Base-by-base conservation (phyloP, 805 yeast species). In the Schizosaccharomyces osmophilus region DNA sequence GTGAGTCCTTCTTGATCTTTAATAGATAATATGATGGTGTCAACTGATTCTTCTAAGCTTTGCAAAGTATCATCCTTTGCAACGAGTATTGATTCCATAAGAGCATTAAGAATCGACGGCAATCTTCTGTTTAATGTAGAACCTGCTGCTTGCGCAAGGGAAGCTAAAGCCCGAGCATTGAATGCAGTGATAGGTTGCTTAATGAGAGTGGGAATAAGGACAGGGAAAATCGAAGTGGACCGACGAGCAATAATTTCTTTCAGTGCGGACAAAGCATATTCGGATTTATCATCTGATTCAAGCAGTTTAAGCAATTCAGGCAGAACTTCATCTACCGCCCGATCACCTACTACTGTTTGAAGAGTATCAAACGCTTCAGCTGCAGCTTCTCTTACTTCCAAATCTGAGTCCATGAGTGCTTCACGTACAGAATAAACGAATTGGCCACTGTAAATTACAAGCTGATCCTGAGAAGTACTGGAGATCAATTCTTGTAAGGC, bases 181-280 rank as follows among this genome's bases (percentile, higher is more conserved):
- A 83, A 83, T 0, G 81, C 76, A 66, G 86, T 87, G 62, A 89
- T 82, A 17, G 97, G 97, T 5, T 87, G 82, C 5, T 81, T 71
- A 68, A 90, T 76, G 68, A 93, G 77, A 0, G 95, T 80, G 55
- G 97, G 97, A 63, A 90, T 78, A 69, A 93, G 78, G 59, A 87
- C 84, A 59, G 97, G 97, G 88, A 94, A 88, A 62, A 94, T 86
- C 2, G 86, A 83, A 63, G 87, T 94, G 5, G 97, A 79, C 68
- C 86, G 87, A 2, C 88, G 82, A 11, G 93, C 80, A 95, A 90
- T 86, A 67, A 93, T 84, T 69, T 89, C 97, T 73, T 84, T 83
- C 65, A 93, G 77, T 6, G 97, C 98, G 61, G 82, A 77, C 65
- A 93, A 78, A 0, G 98, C 96, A 68, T 79, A 78, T 59, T 81